Base-by-base conservation (phyloP, 306 rosid species). In the Argentina anserina region DNA sequence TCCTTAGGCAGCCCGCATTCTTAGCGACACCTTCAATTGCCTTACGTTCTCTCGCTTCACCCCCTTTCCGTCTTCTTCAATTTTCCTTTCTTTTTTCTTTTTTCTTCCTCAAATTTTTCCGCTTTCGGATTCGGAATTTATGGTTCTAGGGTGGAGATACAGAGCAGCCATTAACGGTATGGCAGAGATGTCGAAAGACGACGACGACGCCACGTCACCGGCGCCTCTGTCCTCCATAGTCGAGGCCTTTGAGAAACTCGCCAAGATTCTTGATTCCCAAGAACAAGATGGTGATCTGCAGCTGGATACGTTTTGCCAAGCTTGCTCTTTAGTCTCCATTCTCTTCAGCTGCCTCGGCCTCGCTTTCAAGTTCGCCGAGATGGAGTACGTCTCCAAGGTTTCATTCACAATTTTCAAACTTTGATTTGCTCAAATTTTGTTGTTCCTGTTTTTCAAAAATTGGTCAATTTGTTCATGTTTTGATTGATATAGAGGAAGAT, bases 321-420 rank as follows among this genome's bases (percentile, higher is more conserved):
- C 90, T 26, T 89, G 89, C 45, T 83, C 90, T 72, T 79, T 71
- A 25, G 85, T 91, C 34, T 88, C 97, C 41, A 76, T 89, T 65
- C 98, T 94, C 73, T 91, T 94, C 62, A 82, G 84, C 65, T 86
- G 75, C 70, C 98, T 94, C 39, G 98, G 98, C 64, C 78, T 91
- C 4, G 97, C 98, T 68, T 94, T 94, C 88, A 94, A 91, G 77
- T 94, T 94, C 70, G 98, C 97, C 37, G 98, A 94, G 88, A 52
- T 80, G 79, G 98, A 94, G 78, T 94, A 88, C 80, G 88, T 86
- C 75, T 74, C 96, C 70, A 94, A 94, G 98, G 98, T 92, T 67
- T 23, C 50, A 6, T 52, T 36, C 59, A 26, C 14, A 41, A 68
- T 36, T 62, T 62, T 31, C 7, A 18, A 26, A 26, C 63, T 58